Evolutionary conservation across 148 eudicot species (phyloP).

Genomic region (Rhododendron simsii): DNA sequence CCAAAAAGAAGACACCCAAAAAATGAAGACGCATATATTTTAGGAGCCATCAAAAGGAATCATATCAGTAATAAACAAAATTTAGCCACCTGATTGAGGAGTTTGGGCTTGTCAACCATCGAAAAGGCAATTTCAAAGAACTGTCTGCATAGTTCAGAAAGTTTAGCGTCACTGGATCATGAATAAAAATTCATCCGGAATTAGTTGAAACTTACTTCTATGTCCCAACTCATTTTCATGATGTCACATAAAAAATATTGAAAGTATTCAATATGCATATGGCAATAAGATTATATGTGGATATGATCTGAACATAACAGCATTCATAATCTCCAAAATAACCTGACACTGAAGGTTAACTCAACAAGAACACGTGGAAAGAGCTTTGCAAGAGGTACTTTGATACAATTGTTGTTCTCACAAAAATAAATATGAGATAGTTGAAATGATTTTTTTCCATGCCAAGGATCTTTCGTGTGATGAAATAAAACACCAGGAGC

Average conservation of each 20-base stretch:
- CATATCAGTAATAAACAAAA: background rate
- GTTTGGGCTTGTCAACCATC: conserved; percentile 49
- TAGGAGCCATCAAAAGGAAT: background rate
- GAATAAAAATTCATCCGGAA: background rate
- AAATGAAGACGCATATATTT: background rate
- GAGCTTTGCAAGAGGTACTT: background rate
- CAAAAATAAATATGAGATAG: too few species aligned
- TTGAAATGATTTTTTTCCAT: background rate
- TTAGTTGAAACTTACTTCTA: background rate
- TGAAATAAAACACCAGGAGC: background rate
- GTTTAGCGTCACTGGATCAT: background rate
- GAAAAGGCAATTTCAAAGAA: conserved; percentile 58
- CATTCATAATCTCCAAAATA: background rate
- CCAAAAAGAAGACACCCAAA: background rate
- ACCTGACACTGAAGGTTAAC: background rate
- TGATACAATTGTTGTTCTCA: background rate
- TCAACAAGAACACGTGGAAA: background rate
- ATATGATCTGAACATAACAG: background rate
- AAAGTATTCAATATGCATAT: background rate
- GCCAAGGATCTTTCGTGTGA: background rate
- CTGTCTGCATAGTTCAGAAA: conserved; percentile 42
- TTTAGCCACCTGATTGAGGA: conserved; percentile 46
- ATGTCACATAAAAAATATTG: background rate
- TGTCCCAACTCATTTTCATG: background rate
- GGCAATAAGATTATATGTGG: background rate